Base-by-base conservation (phyloP, 192 early-diverging fungal species). In the Haplosporangium gracile region DNA sequence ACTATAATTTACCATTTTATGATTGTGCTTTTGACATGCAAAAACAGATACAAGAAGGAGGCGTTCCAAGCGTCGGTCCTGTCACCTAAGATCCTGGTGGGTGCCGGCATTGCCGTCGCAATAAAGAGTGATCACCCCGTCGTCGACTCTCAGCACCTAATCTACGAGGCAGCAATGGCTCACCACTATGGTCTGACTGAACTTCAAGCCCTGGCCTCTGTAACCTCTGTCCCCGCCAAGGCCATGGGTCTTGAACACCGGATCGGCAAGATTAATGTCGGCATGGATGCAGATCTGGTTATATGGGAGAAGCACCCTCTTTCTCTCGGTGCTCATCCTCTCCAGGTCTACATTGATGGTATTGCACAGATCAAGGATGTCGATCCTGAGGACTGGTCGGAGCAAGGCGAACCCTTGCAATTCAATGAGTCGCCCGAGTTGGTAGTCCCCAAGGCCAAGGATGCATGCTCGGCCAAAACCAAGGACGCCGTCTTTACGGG, bases 221-320 rank as follows among this genome's bases (percentile, higher is more conserved):
- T 95, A 0, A 96, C 95, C 11, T 93, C 93, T 36, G 90, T 93
- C 7, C 95, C 95, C 11, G 95, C 95, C 11, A 81, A 90, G 32
- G 82, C 88, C 4, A 75, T 96, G 47, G 95, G 95, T n/a, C 88
- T 92, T 26, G 94, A 89, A 7, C 87, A 93, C 71, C 89, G 95
- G n/a, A 88, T 96, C 53, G 95, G 95, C 7, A 83, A 82, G 47
- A 76, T 96, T 38, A 81, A 78, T 13, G 70, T 80, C 3, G 94
- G 94, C 5, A 95, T 94, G 82, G 95, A 96, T 89, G 95, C 95
- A 7, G 95, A 96, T 72, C 74, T 95, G 32, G 94, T 96, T 6
- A 88, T 96, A 63, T 96, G 95, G 95, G 89, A 95, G 78, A 89
- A 91, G 42, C 80, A 91, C 74, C 95, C 95, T 13, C 85, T 96